Evolutionary conservation across 192 early-diverging fungal species (phyloP), one percentile per base, ranked within the genome.

Genomic region (Coemansia javaensis): DNA sequence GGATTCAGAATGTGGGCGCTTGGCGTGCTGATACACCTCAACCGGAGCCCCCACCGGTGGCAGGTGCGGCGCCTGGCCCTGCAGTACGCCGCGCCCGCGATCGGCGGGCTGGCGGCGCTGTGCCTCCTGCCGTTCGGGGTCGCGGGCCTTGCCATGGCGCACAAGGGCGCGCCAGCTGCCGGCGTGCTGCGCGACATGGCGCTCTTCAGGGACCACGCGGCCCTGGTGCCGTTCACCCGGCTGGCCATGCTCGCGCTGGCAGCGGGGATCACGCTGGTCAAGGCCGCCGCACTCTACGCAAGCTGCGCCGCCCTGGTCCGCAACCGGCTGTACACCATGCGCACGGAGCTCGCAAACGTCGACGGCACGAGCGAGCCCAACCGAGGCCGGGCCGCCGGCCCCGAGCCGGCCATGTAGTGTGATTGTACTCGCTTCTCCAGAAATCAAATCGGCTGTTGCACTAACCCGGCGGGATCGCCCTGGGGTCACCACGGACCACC

Each of bases 271-370:
- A 17, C 22, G 11, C 18, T 15, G 7, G 8, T 17, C 15, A 42
- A 42, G 14, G 31, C 21, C 1, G 21, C 13, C 1, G 10, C 17
- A 7, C 20, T 42, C 31, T 52, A 52, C 9, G 18, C 14, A 15
- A 30, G 9, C 13, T 52, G 40, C 15, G 40, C 31, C 8, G 21
- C 16, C 7, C 24, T 52, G 1, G 40, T 52, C 3, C 28, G 50
- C 3, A 12, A 42, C 20, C 20, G 40, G 16, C 21, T 52, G 33
- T 42, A 52, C 42, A 14, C 31, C 4, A 13, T 34, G 10, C 23
- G 27, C 6, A 39, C 14, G 1, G 40, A 41, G 12, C 31, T 52
- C 15, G 40, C 40, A 21, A 52, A 52, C 40, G 16, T 52, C 10
- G 50, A 52, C n/a, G 50, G 50, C 32, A 52, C 24, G 6, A 16